Percentiles rank a stretch among this genome's conserved stretches.
These are phyloP conservation scores for Asterella californica DNA, from an alignment of 225 moss, liverwort and hornwort genomes.

Conservation along the genomic window DNA sequence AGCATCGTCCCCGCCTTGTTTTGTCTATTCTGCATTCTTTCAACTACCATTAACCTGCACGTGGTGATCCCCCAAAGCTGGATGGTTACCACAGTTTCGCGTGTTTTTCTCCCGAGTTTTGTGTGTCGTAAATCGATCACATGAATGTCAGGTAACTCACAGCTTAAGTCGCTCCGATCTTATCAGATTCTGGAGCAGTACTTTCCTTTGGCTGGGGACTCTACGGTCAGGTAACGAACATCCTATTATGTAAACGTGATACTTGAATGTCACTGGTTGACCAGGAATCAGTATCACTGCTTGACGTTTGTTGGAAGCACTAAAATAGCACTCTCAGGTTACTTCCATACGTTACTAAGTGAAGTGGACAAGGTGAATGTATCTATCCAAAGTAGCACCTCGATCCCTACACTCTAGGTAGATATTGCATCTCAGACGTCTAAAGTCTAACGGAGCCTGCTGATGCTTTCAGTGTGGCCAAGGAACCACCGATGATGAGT, in stretches of 20 bases:
- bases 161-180: neutral
- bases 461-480: constrained; percentile 74
- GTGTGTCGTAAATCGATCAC: neutral
- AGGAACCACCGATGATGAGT: constrained; percentile 83
- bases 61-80: neutral
- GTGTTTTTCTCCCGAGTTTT: neutral
- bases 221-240: constrained; percentile 83
- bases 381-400: neutral
- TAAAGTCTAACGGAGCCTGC: neutral
- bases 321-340: neutral
- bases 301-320: neutral
- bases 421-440: neutral
- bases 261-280: neutral
- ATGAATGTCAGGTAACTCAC: neutral
- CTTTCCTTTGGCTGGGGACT: constrained; percentile 97
- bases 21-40: neutral
- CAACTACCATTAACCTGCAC: neutral
- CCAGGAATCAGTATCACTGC: neutral
- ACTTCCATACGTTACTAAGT: too few species aligned
- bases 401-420: neutral
- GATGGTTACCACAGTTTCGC: neutral
- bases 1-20: neutral
- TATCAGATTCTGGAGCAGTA: constrained; percentile 79
- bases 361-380: neutral
- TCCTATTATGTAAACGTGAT: neutral